Evolutionary conservation across 169 alveolate species (phyloP), one percentile per base, ranked within the genome.

Genomic region (Toxoplasma gondii): DNA sequence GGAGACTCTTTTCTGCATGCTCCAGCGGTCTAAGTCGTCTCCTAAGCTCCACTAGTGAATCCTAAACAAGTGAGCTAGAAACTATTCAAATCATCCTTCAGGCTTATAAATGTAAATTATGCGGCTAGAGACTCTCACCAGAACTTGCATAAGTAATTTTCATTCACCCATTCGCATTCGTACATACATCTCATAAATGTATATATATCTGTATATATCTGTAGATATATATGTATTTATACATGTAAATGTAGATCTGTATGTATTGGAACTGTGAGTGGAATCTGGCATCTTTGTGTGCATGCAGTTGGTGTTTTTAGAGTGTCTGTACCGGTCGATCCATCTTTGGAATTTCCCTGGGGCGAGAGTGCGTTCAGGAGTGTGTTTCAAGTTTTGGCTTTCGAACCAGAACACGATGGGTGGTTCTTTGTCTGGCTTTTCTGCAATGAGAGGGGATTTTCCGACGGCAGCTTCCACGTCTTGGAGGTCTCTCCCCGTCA

Each of bases 321-420:
- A 36, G 64, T 19, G 44, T 34, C 64, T 12, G 58, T 78, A 87
- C 95, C 95, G 54, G 91, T 93, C 95, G 53, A 93, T 91, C 95
- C 95, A 93, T 31, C 87, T 45, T 43, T 93, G 93, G 69, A 93
- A 87, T 70, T 93, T 93, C 0, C 90, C 90, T 34, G 93, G 70
- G 17, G 70, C 80, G 22, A 93, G 93, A 39, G 95, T 87, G 74
- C 83, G 90, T 64, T 64, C 53, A 9, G 58, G 80, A 7, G 95
- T 86, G 91, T 93, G 93, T 22, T 67, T 49, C 4, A 93, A 82
- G 36, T 84, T 58, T 53, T 93, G 93, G 38, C 84, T 91, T 39
- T 93, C 95, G 36, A 93, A 93, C 44, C 93, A 67, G 93, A 93
- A 87, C 69, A 82, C 38, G 34, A 87, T 53, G 0, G 38, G 69